Percentiles rank a stretch among this genome's conserved stretches.
These are phyloP conservation scores for Scheffersomyces quercinus DNA, from an alignment of 1,139 yeast genomes.

Conservation along the genomic window DNA sequence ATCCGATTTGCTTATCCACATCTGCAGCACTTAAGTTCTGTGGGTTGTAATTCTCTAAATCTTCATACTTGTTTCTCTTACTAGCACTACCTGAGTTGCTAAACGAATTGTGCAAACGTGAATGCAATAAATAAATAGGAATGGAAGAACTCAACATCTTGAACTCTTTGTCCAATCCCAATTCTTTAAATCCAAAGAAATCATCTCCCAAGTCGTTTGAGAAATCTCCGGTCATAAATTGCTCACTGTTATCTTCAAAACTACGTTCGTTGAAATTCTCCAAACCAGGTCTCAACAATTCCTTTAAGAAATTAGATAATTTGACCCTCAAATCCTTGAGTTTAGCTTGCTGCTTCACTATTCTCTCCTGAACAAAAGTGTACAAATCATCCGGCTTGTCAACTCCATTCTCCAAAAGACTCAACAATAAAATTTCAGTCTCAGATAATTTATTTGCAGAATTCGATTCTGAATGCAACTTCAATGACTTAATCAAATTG, in stretches of 20 bases:
- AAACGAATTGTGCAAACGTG: constrained; percentile 62
- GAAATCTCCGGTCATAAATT: constrained; percentile 91
- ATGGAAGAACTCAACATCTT: constrained; percentile 84
- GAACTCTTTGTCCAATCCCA: constrained; percentile 91
- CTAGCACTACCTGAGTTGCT: constrained; percentile 40
- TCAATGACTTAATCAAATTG: constrained; percentile 71
- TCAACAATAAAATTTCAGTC: constrained; percentile 54
- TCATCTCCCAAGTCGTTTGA: constrained; percentile 92
- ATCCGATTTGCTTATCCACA: constrained; percentile 53
- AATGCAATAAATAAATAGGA: constrained; percentile 85
- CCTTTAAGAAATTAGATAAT: constrained; percentile 74
- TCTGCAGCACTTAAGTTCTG: constrained; percentile 52
- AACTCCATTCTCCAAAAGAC: constrained; percentile 83
- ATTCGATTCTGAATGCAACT: constrained; percentile 65
- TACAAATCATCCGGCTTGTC: constrained; percentile 76
- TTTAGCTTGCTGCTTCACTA: constrained; percentile 68
- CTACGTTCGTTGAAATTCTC: constrained; percentile 73
- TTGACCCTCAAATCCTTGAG: constrained; percentile 68
- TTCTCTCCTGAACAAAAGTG: constrained; percentile 71
- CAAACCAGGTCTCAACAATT: constrained; percentile 79
- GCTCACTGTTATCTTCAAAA: constrained; percentile 89
- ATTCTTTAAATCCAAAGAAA: constrained; percentile 92
- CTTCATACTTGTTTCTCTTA: constrained; percentile 60
- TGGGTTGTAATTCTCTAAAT: constrained; percentile 54
- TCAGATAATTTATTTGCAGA: constrained; percentile 48